These are phyloP conservation scores for Arthrobotrys entomopaga DNA, from an alignment of 2,329 filamentous ascomycete species.

Conservation along the genomic window DNA sequence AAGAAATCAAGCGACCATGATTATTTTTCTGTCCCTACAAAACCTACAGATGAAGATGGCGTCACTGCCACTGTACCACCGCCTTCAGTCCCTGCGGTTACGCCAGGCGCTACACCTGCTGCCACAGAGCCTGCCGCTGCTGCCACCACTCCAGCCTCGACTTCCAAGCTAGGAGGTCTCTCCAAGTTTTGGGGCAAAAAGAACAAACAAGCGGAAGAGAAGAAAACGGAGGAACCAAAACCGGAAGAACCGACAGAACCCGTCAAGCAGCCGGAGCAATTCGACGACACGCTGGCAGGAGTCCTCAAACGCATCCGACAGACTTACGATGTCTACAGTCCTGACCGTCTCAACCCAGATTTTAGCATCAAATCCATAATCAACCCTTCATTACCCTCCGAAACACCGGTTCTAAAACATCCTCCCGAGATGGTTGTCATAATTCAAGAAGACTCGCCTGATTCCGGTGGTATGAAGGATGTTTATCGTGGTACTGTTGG, in stretches of 20 bases:
- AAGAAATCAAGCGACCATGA: slow-evolving; percentile 68
- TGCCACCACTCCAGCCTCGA: slow-evolving; percentile 62
- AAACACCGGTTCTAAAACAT: slow-evolving; percentile 80
- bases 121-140: slow-evolving; percentile 50
- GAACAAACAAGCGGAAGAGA: slow-evolving; percentile 56
- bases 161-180: slow-evolving; percentile 64
- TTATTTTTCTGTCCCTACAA: slow-evolving; percentile 76
- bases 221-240: slow-evolving; percentile 53
- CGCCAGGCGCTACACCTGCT: slow-evolving; percentile 20
- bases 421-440: slow-evolving; percentile 75
- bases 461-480: slow-evolving; percentile 76
- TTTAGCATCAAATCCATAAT: slow-evolving; percentile 67
- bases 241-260: slow-evolving; percentile 51
- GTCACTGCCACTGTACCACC: slow-evolving; percentile 66
- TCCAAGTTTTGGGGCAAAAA: slow-evolving; percentile 72
- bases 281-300: slow-evolving; percentile 79
- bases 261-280: slow-evolving; percentile 60
- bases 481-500: slow-evolving; percentile 90
- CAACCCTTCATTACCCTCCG: slow-evolving; percentile 74
- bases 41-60: slow-evolving; percentile 64
- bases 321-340: slow-evolving; percentile 70
- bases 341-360: slow-evolving; percentile 65
- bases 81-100: slow-evolving; percentile 59
- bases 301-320: slow-evolving; percentile 77
- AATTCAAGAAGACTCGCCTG: slow-evolving; percentile 73